Percentiles rank a stretch among this genome's conserved stretches.
Evolutionary conservation across 2,329 filamentous ascomycete species (phyloP).

Genomic region (Aureobasidium mangrovei): DNA sequence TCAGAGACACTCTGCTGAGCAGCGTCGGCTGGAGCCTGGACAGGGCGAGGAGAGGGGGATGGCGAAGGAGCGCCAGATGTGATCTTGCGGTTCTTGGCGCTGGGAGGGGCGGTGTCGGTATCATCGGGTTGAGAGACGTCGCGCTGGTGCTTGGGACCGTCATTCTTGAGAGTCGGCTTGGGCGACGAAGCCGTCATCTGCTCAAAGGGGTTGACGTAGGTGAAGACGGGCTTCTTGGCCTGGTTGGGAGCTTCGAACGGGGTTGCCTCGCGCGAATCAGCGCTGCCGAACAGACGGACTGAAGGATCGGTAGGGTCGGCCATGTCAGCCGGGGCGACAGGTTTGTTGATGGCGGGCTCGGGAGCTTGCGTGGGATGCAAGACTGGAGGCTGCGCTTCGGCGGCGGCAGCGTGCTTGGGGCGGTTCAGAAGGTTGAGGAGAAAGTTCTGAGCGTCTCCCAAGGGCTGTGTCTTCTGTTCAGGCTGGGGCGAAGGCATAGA

Average conservation of each 20-base stretch:
- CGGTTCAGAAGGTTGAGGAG: slow-evolving; percentile 78
- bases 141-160: slow-evolving; percentile 31
- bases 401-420: slow-evolving; percentile 41
- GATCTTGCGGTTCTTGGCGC: slow-evolving; percentile 31
- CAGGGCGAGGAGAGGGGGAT: slow-evolving; percentile 16
- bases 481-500: slow-evolving; percentile 16
- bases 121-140: slow-evolving; percentile 29
- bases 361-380: slow-evolving; percentile 27
- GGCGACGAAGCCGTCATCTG: slow-evolving; percentile 59
- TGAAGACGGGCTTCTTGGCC: slow-evolving; percentile 47
- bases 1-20: slow-evolving; percentile 52
- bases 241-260: slow-evolving; percentile 33
- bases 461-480: slow-evolving; percentile 18
- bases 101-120: slow-evolving; percentile 22
- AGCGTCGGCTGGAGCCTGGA: slow-evolving; percentile 12
- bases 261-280: slow-evolving; percentile 19
- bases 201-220: slow-evolving; percentile 65
- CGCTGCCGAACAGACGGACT: slow-evolving; percentile 24
- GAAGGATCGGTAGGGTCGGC: slow-evolving; percentile 19
- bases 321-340: slow-evolving; percentile 22
- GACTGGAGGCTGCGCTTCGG: slow-evolving; percentile 18
- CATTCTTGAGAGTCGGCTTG: neutral
- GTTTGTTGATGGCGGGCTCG: slow-evolving; percentile 36
- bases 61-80: slow-evolving; percentile 18
- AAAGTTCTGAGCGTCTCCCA: slow-evolving; percentile 69